phyloP scores from a whole-genome alignment of 257 asterid species.

The Solanum boliviense region DNA sequence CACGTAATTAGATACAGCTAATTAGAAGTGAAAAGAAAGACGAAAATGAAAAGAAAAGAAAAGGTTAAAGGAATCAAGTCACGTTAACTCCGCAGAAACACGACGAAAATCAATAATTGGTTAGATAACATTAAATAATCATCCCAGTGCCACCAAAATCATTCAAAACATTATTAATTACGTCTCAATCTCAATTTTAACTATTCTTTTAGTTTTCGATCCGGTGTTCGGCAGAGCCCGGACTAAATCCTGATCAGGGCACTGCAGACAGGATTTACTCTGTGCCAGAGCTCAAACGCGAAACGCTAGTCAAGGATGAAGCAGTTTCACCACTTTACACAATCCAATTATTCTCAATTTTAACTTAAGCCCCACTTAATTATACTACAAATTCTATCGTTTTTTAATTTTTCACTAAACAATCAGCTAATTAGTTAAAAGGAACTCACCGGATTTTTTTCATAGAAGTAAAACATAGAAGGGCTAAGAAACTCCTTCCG shows the following conservation, averaged over 20 bases:
- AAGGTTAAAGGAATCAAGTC: neutral
- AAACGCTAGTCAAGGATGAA: fast-evolving
- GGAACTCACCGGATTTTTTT: constrained; percentile 39
- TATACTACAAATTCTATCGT: neutral
- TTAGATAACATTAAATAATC: neutral
- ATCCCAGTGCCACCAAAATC: neutral
- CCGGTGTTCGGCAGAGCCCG: neutral
- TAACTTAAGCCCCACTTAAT: neutral
- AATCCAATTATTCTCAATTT: neutral
- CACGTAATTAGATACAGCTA: neutral
- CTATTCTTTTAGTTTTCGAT: neutral
- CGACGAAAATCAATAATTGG: neutral
- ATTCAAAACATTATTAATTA: neutral
- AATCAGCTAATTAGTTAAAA: neutral
- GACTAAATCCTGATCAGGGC: neutral
- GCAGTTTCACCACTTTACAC: neutral
- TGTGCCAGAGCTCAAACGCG: fast-evolving
- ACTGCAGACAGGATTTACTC: neutral
- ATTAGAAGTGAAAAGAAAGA: neutral
- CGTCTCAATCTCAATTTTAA: neutral
- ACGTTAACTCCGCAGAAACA: neutral
- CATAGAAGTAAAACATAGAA: constrained; percentile 69
- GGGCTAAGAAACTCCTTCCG: constrained; percentile 69
- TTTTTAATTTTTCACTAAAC: neutral
- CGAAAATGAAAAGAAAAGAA: neutral